Evolutionary conservation across 1,284 basidiomycete genomes (phyloP).

Genomic region (Irpex lacteus): DNA sequence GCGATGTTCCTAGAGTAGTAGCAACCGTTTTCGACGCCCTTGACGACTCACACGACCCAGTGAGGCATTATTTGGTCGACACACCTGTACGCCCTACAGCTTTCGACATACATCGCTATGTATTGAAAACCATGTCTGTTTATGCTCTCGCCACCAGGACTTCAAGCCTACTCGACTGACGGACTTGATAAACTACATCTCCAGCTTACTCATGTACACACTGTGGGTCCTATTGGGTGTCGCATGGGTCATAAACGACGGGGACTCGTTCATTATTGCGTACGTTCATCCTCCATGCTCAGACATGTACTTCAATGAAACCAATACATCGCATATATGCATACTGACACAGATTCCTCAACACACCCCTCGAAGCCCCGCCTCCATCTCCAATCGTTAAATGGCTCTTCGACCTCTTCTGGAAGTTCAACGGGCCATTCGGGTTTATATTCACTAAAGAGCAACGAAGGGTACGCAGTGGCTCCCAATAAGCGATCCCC

Average conservation of each 20-base stretch:
- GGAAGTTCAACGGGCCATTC: background rate
- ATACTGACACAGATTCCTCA: background rate
- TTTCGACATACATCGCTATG: no score
- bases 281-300: background rate
- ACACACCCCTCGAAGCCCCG: background rate
- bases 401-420: background rate
- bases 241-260: background rate
- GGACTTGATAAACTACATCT: background rate
- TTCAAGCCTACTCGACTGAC: background rate
- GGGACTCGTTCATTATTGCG: background rate
- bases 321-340: background rate
- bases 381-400: background rate
- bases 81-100: background rate
- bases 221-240: background rate
- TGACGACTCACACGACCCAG: slow-evolving; percentile 1
- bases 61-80: background rate
- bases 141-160: background rate
- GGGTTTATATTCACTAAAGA: background rate
- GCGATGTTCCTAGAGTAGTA: background rate
- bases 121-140: no score
- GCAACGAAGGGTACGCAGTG: background rate
- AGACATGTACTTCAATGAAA: background rate
- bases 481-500: background rate
- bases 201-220: background rate
- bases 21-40: background rate